Conservation (phyloP, 768 basidiomycete genomes). For the Trametes villosa region DNA sequence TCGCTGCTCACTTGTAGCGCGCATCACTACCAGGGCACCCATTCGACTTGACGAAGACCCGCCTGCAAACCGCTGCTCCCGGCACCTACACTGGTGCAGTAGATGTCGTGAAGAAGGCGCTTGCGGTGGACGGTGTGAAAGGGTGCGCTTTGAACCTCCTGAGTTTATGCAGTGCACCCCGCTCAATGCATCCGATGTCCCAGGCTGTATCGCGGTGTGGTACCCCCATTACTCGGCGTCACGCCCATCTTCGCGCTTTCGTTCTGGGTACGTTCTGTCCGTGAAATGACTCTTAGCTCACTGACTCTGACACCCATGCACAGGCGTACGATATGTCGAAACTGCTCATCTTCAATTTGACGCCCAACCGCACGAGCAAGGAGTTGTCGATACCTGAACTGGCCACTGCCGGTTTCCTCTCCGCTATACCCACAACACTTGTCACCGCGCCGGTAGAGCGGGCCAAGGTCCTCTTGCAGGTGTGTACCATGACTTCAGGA, state of each 20-base stretch:
- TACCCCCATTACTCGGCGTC: slow-evolving; percentile 91
- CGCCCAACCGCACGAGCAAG: slow-evolving; percentile 74
- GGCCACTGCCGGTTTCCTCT: slow-evolving; percentile 91
- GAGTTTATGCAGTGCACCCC: too few relatives aligned
- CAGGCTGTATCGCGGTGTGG: slow-evolving; percentile 90
- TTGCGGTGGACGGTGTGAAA: slow-evolving; percentile 87
- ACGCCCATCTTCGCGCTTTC: slow-evolving; percentile 98
- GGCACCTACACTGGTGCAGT: slow-evolving; percentile 91
- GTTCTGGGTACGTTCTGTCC: slow-evolving; percentile 77
- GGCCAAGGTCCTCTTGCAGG: slow-evolving; percentile 95
- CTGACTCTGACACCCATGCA: neutral
- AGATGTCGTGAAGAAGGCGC: slow-evolving; percentile 89
- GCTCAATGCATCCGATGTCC: neutral
- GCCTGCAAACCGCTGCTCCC: slow-evolving; percentile 88
- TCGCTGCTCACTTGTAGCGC: neutral
- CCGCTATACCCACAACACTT: slow-evolving; percentile 89
- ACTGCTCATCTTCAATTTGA: slow-evolving; percentile 73
- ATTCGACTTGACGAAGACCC: slow-evolving; percentile 96
- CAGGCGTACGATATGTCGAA: slow-evolving; percentile 96
- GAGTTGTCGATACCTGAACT: slow-evolving; percentile 76
- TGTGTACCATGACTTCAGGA: slow-evolving; percentile 34
- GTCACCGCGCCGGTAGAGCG: slow-evolving; percentile 96
- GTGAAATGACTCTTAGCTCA: neutral
- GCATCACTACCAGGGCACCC: slow-evolving; percentile 72
- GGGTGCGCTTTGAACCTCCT: too few relatives aligned